phyloP scores from a whole-genome alignment of 495 filamentous ascomycete genomes.

The Melanomma pulvis-pyrius region DNA sequence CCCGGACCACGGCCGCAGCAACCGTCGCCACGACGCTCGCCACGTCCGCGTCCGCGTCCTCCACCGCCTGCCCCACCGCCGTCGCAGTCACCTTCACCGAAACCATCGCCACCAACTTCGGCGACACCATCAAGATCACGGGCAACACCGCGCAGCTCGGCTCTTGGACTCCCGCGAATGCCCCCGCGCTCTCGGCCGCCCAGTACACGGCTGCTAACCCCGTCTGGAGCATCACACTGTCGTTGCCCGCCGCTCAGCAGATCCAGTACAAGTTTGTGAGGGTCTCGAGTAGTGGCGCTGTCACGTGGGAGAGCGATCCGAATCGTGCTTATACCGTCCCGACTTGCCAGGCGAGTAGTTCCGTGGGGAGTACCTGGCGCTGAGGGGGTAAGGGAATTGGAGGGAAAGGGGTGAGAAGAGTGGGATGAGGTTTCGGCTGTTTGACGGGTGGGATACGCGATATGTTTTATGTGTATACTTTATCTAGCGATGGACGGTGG shows the following conservation, averaged over 20 bases:
- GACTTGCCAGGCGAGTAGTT: slow-evolving; percentile 14
- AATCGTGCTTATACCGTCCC: slow-evolving; percentile 64
- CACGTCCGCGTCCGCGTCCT: too few relatives aligned
- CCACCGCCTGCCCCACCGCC: slow-evolving; percentile 25
- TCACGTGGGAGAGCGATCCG: slow-evolving; percentile 67
- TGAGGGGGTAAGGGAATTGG: too few relatives aligned
- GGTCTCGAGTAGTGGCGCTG: slow-evolving; percentile 54
- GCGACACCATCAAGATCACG: slow-evolving; percentile 62
- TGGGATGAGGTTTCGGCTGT: too few relatives aligned
- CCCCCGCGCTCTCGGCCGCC: slow-evolving; percentile 55
- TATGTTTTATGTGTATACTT: too few relatives aligned
- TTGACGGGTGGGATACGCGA: too few relatives aligned
- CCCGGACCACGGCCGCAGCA: slow-evolving; percentile 47
- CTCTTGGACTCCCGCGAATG: slow-evolving; percentile 56
- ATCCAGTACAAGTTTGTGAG: slow-evolving; percentile 74
- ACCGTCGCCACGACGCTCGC: slow-evolving; percentile 42
- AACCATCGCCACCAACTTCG: slow-evolving; percentile 56
- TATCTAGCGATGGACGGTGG: too few relatives aligned
- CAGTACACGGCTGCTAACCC: slow-evolving; percentile 59
- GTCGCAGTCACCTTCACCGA: slow-evolving; percentile 54
- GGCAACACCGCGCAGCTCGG: slow-evolving; percentile 61
- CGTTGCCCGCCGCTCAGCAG: slow-evolving; percentile 54
- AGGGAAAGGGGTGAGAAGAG: too few relatives aligned
- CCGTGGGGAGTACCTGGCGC: slow-evolving; percentile 3
- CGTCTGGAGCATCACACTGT: slow-evolving; percentile 59